Conservation (phyloP, 2,329 filamentous ascomycete genomes). For the Endocalyx cinctus region DNA sequence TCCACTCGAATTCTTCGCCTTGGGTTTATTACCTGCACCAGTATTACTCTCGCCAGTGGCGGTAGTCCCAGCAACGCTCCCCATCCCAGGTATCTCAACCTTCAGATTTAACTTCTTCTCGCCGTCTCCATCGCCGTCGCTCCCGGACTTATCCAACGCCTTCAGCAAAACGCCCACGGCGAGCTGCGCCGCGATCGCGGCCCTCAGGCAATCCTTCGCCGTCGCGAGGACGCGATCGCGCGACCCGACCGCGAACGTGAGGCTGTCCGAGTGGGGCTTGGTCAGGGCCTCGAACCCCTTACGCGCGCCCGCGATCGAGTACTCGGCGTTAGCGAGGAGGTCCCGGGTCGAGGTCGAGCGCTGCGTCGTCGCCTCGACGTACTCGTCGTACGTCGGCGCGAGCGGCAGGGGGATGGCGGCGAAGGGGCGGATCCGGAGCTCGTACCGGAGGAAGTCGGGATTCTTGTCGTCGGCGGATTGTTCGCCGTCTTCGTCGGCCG, state of each 20-base stretch:
- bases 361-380: constrained; percentile 40
- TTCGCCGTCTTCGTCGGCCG: neutral
- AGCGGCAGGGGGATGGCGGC: constrained; percentile 62
- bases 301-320: constrained; percentile 42
- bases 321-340: constrained; percentile 42
- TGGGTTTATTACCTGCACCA: too few species aligned
- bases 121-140: constrained; percentile 10
- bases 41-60: too few species aligned
- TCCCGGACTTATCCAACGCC: constrained; percentile 37
- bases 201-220: constrained; percentile 57
- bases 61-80: too few species aligned
- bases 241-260: constrained; percentile 51
- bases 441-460: constrained; percentile 65
- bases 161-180: constrained; percentile 58
- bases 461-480: constrained; percentile 44
- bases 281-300: constrained; percentile 53
- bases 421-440: constrained; percentile 85
- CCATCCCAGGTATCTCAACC: constrained; percentile 51
- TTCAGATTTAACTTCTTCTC: constrained; percentile 33
- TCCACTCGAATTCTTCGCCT: constrained; percentile 44
- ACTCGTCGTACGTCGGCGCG: constrained; percentile 61
- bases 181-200: constrained; percentile 67
- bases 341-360: constrained; percentile 32
- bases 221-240: constrained; percentile 59
- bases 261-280: constrained; percentile 44